Evolutionary conservation across 2,329 filamentous ascomycete species (phyloP), one percentile per base, ranked within the genome.

Genomic region (Nemania serpens): DNA sequence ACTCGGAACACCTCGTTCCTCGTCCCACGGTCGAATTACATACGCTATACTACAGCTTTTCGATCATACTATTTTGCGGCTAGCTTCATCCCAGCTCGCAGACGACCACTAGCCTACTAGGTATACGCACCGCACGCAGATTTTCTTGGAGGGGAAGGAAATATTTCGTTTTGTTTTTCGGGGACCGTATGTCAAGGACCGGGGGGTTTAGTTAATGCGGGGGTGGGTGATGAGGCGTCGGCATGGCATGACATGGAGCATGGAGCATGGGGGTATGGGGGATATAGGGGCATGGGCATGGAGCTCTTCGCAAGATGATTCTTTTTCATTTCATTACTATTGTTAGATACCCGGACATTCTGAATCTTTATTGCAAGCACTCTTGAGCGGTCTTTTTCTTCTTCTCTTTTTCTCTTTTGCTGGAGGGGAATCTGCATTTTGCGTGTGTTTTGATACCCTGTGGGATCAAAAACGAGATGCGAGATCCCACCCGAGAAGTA

Each of bases 291-390:
- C 11, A 12, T n/a, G 11, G 36, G 36, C 15, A 39, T n/a, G 11
- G 36, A 10, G 15, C 15, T 58, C n/a, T n/a, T n/a, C 46, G 34
- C 18, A 37, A 55, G 54, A 55, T 58, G 58, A 55, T 54, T 57
- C n/a, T 29, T 29, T 29, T 29, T 7, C 25, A 29, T 4, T 29
- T 29, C 3, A 3, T 7, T 29, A 29, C 57, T 29, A 62, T 65
- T 53, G 63, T 41, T 59, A 61, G 64, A 66, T 66, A 66, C 64
- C 64, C 64, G 56, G 55, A 50, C 52, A 59, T 58, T 56, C 36
- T 41, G 33, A 37, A 45, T 17, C 9, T 51, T 39, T 22, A 46
- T 39, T 47, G 51, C 48, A 22, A 12, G 20, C 4, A 12, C 39
- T 59, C 34, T 18, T 46, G 25, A 29, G 7, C n/a, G n/a, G 7